phyloP scores from a whole-genome alignment of 2,329 filamentous ascomycete species.

The Talaromyces sp. region DNA sequence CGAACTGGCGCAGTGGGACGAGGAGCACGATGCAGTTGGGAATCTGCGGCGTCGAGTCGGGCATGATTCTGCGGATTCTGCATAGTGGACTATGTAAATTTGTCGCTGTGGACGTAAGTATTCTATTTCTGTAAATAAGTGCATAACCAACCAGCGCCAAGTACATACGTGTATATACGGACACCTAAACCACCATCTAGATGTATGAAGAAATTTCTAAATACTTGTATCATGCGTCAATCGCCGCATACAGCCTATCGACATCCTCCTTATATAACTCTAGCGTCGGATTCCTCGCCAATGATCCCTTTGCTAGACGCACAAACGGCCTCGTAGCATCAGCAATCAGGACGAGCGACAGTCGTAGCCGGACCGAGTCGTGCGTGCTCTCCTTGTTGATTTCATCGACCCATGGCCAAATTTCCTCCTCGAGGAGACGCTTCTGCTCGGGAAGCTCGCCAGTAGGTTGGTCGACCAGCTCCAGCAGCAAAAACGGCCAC shows the following conservation, averaged over 20 bases:
- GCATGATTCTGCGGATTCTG: background rate
- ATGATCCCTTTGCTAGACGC: constrained; percentile 5
- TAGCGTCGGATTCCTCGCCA: constrained; percentile 7
- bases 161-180: too few relatives aligned
- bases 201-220: background rate
- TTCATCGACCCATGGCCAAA: constrained; percentile 4
- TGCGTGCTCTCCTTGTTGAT: constrained; percentile 2
- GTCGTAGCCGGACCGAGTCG: constrained; percentile 7
- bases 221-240: background rate
- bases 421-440: background rate
- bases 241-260: constrained; percentile 2
- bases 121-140: background rate
- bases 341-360: background rate
- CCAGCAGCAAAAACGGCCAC: constrained; percentile 18
- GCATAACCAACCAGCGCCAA: background rate
- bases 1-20: constrained; percentile 55
- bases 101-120: background rate
- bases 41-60: constrained; percentile 12
- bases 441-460: background rate
- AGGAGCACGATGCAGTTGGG: constrained; percentile 49
- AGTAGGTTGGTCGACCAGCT: constrained; percentile 8
- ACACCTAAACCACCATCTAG: too few relatives aligned
- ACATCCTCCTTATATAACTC: constrained; percentile 5
- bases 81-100: background rate
- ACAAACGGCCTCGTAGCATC: constrained; percentile 6